Base-by-base conservation (phyloP, 768 basidiomycete species). In the Phylloporus sp. region DNA sequence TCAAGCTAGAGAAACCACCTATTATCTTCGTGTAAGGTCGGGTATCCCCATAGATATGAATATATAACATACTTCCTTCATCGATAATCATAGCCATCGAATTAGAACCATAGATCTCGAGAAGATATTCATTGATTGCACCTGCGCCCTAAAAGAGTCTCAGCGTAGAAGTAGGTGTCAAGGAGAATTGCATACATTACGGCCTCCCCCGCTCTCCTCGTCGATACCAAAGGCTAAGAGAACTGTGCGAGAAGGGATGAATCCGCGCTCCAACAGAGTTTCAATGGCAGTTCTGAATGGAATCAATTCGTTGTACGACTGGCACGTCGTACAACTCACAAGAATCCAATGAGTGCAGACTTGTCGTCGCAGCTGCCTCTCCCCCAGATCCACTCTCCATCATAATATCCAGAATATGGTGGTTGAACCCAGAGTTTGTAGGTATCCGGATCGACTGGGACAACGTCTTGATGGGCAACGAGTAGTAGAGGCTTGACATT, bases 401-500 rank as follows among this genome's bases (percentile, higher is more conserved):
- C 74, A 35, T 66, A 75, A 46, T 75, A 59, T 0, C 80, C 80
- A 12, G 77, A 78, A 58, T 72, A 80, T 3, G 80, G 78, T 0
- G 77, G 76, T 23, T 76, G 60, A 11, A 65, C 69, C 80, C 80
- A n/a, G n/a, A 81, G 26, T 75, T 67, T 68, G 6, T 72, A 59
- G 0, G 77, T 80, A 3, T 69, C 67, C 4, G 72, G 71, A 40
- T 76, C 68, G 22, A 80, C 76, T 2, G 79, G 80, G 6, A 81
- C 80, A 13, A 80, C 78, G 40, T 81, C 80, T 54, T 54, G 50
- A 56, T 81, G 80, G 13, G 75, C 78, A 15, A 73, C 65, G 24
- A 80, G 67, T 8, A 86, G 68, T 2, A 84, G 55, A 0, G 83
- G 86, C 60, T 85, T 84, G 44, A 79, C 64, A 7, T 68, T 47